phyloP scores from a whole-genome alignment of 2,329 filamentous ascomycete genomes.

The Trichoderma sp. region DNA sequence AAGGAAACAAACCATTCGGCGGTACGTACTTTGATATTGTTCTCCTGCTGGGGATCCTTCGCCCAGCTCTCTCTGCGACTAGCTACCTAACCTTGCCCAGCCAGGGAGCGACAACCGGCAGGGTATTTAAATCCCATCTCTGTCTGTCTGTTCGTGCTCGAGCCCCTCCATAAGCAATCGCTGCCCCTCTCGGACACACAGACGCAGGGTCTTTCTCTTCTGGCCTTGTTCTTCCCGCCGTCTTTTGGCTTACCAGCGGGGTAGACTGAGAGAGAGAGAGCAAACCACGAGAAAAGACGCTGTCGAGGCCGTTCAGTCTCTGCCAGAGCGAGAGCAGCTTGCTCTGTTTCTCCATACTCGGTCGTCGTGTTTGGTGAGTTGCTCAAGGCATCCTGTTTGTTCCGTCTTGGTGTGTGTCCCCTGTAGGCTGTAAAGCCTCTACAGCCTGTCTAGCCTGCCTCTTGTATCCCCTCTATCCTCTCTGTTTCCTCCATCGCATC shows the following conservation, averaged over 20 bases:
- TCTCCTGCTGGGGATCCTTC: constrained; percentile 1
- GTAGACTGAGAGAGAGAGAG: background rate
- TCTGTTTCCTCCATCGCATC: no score
- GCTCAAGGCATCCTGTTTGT: background rate
- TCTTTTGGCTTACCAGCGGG: constrained; percentile 6
- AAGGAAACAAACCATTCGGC: constrained; percentile 5
- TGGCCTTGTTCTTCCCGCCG: background rate
- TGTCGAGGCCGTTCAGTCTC: background rate
- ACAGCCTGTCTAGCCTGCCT: background rate
- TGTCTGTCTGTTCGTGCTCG: constrained; percentile 6
- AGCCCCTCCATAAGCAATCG: constrained; percentile 15
- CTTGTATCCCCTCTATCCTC: background rate
- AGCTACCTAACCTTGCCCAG: background rate
- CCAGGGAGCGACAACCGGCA: constrained; percentile 6
- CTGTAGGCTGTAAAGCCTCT: background rate
- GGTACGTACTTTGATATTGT: constrained; percentile 25
- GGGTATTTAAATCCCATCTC: constrained; percentile 17
- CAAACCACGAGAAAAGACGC: background rate
- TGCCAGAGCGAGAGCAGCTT: background rate
- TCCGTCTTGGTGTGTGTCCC: background rate
- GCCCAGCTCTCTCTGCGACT: background rate
- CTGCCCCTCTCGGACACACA: background rate
- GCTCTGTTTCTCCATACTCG: background rate
- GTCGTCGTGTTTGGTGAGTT: constrained; percentile 24
- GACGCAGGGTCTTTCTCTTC: background rate